These are phyloP conservation scores for Eurotiales sp. DNA, from an alignment of 2,329 filamentous ascomycete genomes.

Conservation along the genomic window DNA sequence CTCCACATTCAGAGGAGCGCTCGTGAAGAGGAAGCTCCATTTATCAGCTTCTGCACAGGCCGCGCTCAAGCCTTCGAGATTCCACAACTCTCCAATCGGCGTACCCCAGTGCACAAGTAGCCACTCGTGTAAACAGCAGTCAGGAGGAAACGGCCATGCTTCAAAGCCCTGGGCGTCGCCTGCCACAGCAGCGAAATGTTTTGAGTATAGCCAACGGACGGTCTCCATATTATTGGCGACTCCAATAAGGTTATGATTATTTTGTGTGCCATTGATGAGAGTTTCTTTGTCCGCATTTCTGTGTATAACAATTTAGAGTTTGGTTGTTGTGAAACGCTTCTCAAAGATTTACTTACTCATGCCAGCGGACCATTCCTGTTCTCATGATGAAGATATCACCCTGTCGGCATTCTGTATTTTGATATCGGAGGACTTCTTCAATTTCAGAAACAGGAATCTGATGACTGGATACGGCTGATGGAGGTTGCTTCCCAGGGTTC, in stretches of 20 bases:
- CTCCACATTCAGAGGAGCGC: conserved; percentile 1
- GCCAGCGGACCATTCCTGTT: neutral
- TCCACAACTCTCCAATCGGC: neutral
- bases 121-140: neutral
- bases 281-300: too few relatives aligned
- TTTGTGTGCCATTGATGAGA: too few relatives aligned
- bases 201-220: neutral
- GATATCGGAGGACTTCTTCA: neutral
- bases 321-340: too few relatives aligned
- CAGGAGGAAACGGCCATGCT: neutral
- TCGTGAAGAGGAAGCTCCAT: conserved; percentile 6
- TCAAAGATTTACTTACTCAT: neutral
- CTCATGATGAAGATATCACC: neutral
- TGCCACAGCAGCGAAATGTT: neutral
- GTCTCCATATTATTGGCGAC: neutral
- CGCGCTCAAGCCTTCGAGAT: neutral
- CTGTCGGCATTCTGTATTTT: neutral
- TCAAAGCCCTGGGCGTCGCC: neutral
- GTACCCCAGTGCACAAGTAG: neutral
- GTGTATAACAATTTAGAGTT: too few relatives aligned
- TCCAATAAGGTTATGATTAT: neutral
- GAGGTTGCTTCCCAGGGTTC: neutral
- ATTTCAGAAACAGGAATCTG: neutral
- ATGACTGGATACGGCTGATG: neutral
- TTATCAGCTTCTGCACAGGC: neutral